Percentiles rank a stretch among this genome's conserved stretches.
Evolutionary conservation across 192 early-diverging fungal genomes (phyloP).

Genomic region (Coemansia sp.): DNA sequence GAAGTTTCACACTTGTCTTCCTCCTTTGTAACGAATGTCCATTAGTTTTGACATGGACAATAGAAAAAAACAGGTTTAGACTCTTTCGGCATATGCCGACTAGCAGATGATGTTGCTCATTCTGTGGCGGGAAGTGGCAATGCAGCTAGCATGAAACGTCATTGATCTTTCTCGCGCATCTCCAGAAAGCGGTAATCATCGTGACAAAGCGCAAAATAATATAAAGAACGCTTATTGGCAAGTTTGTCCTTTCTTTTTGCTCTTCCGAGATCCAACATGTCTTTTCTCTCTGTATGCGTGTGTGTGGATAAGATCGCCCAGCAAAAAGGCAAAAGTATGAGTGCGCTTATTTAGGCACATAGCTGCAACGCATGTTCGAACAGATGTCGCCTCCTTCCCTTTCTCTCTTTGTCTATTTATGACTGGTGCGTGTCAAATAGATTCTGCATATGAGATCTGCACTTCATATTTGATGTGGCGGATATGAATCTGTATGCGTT

Average conservation of each 20-base stretch:
- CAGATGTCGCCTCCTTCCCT: neutral
- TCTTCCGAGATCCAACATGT: neutral
- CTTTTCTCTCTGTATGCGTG: neutral
- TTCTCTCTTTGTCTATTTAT: no score
- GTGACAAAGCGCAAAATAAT: constrained; percentile 4
- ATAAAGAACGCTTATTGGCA: neutral
- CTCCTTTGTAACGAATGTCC: no score
- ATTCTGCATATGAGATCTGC: neutral
- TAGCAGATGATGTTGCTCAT: neutral
- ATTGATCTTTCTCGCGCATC: neutral
- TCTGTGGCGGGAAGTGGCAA: neutral
- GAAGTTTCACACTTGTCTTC: no score
- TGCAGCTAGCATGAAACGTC: neutral
- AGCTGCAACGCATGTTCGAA: no score
- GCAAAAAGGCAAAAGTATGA: no score
- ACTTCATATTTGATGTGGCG: neutral
- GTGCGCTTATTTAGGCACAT: no score
- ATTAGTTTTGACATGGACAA: neutral
- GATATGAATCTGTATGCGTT: neutral
- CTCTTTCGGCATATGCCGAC: neutral
- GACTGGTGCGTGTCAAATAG: no score
- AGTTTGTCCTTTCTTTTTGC: neutral
- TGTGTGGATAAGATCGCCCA: no score
- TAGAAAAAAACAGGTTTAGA: neutral
- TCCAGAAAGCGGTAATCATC: neutral